Conservation (phyloP, 345 rosid genomes). For the Trapa bicornis region DNA sequence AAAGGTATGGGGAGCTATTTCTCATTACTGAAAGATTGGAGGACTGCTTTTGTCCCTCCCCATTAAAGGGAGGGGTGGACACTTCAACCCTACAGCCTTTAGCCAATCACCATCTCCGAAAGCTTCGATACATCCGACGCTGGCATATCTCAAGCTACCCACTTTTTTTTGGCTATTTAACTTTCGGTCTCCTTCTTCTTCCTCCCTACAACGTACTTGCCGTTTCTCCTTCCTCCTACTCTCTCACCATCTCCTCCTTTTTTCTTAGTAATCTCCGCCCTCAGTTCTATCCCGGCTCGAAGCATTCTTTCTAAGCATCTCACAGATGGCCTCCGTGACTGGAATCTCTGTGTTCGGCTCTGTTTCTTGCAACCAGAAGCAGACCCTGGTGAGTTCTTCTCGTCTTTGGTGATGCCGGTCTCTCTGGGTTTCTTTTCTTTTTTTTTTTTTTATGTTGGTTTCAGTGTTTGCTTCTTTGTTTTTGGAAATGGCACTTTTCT, state of each 20-base stretch:
- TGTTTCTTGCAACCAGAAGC: constrained; percentile 8
- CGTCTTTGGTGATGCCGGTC: neutral
- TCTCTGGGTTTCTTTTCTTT: neutral
- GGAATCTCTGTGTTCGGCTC: constrained; percentile 4
- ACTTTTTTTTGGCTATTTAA: neutral
- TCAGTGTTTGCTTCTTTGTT: too few species aligned
- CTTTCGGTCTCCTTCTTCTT: neutral
- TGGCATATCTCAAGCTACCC: too few species aligned
- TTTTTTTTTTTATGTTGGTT: too few species aligned
- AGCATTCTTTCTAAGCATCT: neutral
- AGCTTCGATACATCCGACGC: too few species aligned
- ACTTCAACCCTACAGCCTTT: too few species aligned
- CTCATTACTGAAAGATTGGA: too few species aligned
- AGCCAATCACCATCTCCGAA: too few species aligned
- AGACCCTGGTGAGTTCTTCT: constrained; percentile 1
- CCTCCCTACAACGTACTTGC: neutral
- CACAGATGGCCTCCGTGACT: constrained; percentile 2
- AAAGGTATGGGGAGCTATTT: too few species aligned
- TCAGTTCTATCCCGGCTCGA: neutral
- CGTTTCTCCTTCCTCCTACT: neutral
- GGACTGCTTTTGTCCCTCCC: too few species aligned
- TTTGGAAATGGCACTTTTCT: too few species aligned
- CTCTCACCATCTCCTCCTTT: neutral
- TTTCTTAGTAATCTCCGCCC: neutral
- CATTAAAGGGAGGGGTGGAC: too few species aligned